These are phyloP conservation scores for Talaromyces piceae DNA, from an alignment of 2,329 filamentous ascomycete genomes.

Conservation along the genomic window DNA sequence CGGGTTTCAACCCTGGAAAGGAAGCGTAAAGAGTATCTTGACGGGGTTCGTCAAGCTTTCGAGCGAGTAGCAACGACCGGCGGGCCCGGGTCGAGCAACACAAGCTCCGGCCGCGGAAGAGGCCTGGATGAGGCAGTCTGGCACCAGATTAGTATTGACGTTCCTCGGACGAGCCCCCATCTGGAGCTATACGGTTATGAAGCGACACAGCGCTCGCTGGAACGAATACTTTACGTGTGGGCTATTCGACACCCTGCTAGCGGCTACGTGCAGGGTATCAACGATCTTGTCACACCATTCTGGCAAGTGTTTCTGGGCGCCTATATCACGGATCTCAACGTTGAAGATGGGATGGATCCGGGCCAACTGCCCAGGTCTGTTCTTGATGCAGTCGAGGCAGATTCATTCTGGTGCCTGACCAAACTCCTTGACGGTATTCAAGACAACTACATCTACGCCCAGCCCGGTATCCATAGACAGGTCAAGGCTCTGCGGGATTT, in stretches of 20 bases:
- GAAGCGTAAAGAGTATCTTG: slow-evolving; percentile 93
- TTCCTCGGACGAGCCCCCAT: slow-evolving; percentile 92
- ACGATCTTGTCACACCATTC: slow-evolving; percentile 94
- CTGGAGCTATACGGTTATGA: slow-evolving; percentile 93
- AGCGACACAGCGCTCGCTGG: slow-evolving; percentile 86
- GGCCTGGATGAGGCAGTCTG: slow-evolving; percentile 95
- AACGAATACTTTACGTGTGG: slow-evolving; percentile 95
- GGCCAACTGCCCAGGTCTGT: slow-evolving; percentile 86
- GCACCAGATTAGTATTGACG: slow-evolving; percentile 99
- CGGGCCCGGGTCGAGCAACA: slow-evolving; percentile 32
- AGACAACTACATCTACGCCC: slow-evolving; percentile 97
- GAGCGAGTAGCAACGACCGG: slow-evolving; percentile 44
- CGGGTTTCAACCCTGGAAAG: slow-evolving; percentile 83
- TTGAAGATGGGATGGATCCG: slow-evolving; percentile 93
- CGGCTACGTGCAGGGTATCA: slow-evolving; percentile 97
- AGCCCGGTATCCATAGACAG: slow-evolving; percentile 92
- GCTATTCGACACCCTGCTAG: slow-evolving; percentile 94
- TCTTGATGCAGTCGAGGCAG: slow-evolving; percentile 91
- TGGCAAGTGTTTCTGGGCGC: slow-evolving; percentile 95
- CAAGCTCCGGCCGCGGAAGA: slow-evolving; percentile 50
- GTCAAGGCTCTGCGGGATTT: slow-evolving; percentile 83
- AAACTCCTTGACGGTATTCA: slow-evolving; percentile 98
- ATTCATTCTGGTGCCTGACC: slow-evolving; percentile 97
- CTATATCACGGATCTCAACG: slow-evolving; percentile 89
- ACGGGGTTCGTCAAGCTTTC: slow-evolving; percentile 69